Conservation (phyloP, 768 basidiomycete genomes). For the Mycena indigotica region DNA sequence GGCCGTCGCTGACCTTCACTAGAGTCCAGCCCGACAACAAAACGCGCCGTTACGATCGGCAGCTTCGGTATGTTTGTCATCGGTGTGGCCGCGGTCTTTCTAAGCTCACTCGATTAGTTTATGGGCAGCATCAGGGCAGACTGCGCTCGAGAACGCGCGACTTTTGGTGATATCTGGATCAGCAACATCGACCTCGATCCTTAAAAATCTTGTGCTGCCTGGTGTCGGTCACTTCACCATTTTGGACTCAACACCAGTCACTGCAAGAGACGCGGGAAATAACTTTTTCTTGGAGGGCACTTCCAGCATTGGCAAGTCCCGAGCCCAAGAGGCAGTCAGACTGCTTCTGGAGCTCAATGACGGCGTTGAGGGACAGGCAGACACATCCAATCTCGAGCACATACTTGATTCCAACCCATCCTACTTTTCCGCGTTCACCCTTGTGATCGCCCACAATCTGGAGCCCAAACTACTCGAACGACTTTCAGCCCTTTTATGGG, state of each 20-base stretch:
- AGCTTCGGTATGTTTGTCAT: constrained; percentile 71
- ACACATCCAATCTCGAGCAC: constrained; percentile 55
- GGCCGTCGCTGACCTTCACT: not conserved
- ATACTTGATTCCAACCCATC: constrained; percentile 58
- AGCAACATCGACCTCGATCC: constrained; percentile 83
- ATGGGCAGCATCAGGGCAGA: constrained; percentile 93
- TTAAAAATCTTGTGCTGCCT: constrained; percentile 97
- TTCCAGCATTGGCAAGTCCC: constrained; percentile 75
- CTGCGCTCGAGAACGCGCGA: constrained; percentile 81
- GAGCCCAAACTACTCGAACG: constrained; percentile 53
- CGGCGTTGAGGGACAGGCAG: constrained; percentile 70
- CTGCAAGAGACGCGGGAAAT: constrained; percentile 83
- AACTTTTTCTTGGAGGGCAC: constrained; percentile 91
- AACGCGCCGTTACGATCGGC: constrained; percentile 91
- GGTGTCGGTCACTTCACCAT: constrained; percentile 96
- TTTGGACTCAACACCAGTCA: constrained; percentile 64
- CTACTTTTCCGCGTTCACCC: constrained; percentile 64
- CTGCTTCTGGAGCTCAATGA: constrained; percentile 87
- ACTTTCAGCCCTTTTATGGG: constrained; percentile 72
- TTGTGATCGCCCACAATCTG: constrained; percentile 88
- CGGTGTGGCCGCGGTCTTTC: constrained; percentile 50
- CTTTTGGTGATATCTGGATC: constrained; percentile 80
- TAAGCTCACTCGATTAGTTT: constrained; percentile 43
- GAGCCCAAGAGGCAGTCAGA: constrained; percentile 78
- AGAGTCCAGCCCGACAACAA: constrained; percentile 74